Conservation (phyloP, 106 monocot genomes). For the Dioscorea dumetorum region DNA sequence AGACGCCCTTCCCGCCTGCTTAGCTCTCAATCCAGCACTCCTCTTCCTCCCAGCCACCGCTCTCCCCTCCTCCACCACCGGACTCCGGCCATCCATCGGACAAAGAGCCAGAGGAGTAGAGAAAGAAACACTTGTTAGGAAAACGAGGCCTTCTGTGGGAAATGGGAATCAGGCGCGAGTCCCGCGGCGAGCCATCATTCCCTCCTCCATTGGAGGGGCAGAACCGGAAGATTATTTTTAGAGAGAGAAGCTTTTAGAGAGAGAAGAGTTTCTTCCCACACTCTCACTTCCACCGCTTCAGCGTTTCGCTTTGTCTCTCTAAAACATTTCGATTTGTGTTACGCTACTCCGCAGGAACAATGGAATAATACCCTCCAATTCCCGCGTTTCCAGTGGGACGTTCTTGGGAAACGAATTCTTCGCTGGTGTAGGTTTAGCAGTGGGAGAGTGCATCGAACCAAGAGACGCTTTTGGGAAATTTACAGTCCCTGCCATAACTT, state of each 20-base stretch:
- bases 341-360: neutral
- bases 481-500: neutral
- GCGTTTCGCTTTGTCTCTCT: neutral
- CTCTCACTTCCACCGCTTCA: neutral
- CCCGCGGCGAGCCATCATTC: too few species aligned
- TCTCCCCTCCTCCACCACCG: constrained; percentile 13
- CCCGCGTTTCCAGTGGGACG: neutral
- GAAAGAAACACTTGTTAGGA: neutral
- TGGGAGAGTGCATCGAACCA: too few species aligned
- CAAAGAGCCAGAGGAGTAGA: neutral
- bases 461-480: too few species aligned
- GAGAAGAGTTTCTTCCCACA: too few species aligned
- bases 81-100: constrained; percentile 25
- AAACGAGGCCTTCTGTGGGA: too few species aligned
- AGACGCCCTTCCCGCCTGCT: constrained; percentile 47
- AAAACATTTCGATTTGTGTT: neutral
- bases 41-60: constrained; percentile 27
- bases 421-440: too few species aligned
- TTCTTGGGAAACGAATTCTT: neutral
- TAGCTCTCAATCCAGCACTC: constrained; percentile 32
- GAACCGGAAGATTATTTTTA: too few species aligned
- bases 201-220: too few species aligned
- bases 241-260: too few species aligned
- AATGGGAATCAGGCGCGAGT: too few species aligned
- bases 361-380: neutral